phyloP scores from a whole-genome alignment of 345 rosid genomes.

The Hevea brasiliensis region DNA sequence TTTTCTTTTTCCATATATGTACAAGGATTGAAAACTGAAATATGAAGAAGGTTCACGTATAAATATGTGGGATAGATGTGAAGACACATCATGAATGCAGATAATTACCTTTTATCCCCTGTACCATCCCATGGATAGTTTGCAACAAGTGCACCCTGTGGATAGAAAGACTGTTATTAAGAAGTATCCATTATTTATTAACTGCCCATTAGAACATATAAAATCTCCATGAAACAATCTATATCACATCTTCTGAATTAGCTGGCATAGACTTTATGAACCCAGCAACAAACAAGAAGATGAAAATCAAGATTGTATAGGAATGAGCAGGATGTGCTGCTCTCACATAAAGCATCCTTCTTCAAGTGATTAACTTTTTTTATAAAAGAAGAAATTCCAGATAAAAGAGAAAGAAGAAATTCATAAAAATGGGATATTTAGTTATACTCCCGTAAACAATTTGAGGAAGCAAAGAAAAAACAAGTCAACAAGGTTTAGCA shows the following conservation, averaged over 20 bases:
- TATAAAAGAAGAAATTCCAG: not conserved
- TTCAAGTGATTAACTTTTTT: not conserved
- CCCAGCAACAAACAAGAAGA: not conserved
- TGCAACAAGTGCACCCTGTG: constrained; percentile 95
- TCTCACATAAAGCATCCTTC: not conserved
- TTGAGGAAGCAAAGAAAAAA: not conserved
- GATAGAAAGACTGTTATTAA: constrained; percentile 19
- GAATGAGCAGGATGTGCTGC: not conserved
- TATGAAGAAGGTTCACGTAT: constrained; percentile 1
- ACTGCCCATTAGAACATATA: not conserved
- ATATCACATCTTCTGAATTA: not conserved
- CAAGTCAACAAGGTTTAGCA: not conserved
- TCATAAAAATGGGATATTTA: not conserved
- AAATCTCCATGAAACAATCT: not conserved
- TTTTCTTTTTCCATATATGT: no score
- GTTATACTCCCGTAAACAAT: not conserved
- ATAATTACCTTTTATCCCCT: constrained; percentile 58
- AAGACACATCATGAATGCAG: constrained; percentile 4
- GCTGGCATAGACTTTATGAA: not conserved
- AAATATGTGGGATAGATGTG: not conserved
- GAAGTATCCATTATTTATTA: constrained; percentile 12
- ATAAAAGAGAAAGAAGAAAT: not conserved
- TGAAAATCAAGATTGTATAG: not conserved
- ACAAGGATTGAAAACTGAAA: not conserved
- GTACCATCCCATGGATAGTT: constrained; percentile 99